Evolutionary conservation across 2,329 filamentous ascomycete genomes (phyloP), one percentile per base, ranked within the genome.

Genomic region (Cladophialophora yegresii): DNA sequence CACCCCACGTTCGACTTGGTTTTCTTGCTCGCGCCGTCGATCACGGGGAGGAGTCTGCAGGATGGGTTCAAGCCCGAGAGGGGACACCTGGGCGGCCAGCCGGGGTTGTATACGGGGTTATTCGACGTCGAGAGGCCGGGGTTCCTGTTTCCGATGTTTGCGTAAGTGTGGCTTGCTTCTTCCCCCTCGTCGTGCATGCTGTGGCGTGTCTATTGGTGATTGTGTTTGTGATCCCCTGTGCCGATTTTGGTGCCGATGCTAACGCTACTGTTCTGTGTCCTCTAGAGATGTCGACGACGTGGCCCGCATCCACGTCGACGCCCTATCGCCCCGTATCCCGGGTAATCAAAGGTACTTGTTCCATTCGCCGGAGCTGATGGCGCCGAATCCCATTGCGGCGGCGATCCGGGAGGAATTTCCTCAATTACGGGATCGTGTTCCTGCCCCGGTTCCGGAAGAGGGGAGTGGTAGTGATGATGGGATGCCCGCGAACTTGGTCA

Each of bases 211-310:
- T 30, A 9, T 30, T 32, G 51, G 51, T 20, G 13, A 28, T 6
- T n/a, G 13, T 56, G 30, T 0, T 22, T 28, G 26, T 28, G 26
- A 3, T 28, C 3, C 26, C 3, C 26, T 28, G 3, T 28, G 26
- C 6, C 26, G 26, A n/a, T n/a, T n/a, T n/a, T 28, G 26, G 3
- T 28, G 26, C 6, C 26, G 26, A 28, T 28, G 12, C 26, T 45
- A 20, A 16, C n/a, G 49, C 58, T 54, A n/a, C 26, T 28, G 6
- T 40, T 2, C 16, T n/a, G 13, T 43, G 36, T 43, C 36, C 7
- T n/a, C n/a, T n/a, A 64, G 62, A 51, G 62, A 64, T 36, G 56
- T 64, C 20, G 56, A 59, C 10, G 62, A 60, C 30, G 62, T 64
- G 28, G 47, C 62, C 5, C 56, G 51, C 8, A 32, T 64, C 12